A percentile compares a stretch with the other conserved stretches of the same genome.
These are phyloP conservation scores for Acer saccharum DNA, from an alignment of 345 rosid species.

Conservation along the genomic window DNA sequence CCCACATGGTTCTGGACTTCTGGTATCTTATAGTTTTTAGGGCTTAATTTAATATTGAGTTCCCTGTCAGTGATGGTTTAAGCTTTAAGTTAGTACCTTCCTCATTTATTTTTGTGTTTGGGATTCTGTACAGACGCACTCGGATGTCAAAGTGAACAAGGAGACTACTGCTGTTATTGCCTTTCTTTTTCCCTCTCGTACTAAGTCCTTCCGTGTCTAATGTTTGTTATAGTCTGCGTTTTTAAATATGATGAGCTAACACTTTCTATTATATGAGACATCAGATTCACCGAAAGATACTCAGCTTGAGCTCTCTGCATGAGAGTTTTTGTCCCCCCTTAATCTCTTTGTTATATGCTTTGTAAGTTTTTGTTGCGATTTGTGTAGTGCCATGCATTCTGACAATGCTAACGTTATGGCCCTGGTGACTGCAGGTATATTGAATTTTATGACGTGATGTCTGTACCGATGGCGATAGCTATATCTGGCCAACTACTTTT, in stretches of 20 bases:
- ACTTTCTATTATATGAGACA: constrained; percentile 50
- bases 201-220: constrained; percentile 9
- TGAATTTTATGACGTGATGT: constrained; percentile 92
- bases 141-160: constrained; percentile 18
- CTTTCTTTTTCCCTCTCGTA: not conserved
- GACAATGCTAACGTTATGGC: constrained; percentile 40
- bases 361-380: constrained; percentile 46
- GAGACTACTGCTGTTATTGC: constrained; percentile 13
- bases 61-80: constrained; percentile 24
- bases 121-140: constrained; percentile 22
- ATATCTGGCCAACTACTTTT: constrained; percentile 81
- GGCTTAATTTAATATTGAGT: constrained; percentile 16
- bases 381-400: constrained; percentile 20
- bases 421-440: constrained; percentile 72
- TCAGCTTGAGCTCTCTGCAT: constrained; percentile 72
- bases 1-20: constrained; percentile 14
- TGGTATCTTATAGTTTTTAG: constrained; percentile 20
- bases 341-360: constrained; percentile 61
- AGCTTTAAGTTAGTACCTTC: constrained; percentile 15
- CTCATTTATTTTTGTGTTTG: constrained; percentile 20
- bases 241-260: constrained; percentile 47
- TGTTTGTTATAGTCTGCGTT: constrained; percentile 21
- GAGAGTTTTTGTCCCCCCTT: constrained; percentile 65
- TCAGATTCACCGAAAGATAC: constrained; percentile 70
- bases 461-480: constrained; percentile 97